Conservation (phyloP, 1,284 basidiomycete genomes). For the Mycosarcoma mackinlayi region DNA sequence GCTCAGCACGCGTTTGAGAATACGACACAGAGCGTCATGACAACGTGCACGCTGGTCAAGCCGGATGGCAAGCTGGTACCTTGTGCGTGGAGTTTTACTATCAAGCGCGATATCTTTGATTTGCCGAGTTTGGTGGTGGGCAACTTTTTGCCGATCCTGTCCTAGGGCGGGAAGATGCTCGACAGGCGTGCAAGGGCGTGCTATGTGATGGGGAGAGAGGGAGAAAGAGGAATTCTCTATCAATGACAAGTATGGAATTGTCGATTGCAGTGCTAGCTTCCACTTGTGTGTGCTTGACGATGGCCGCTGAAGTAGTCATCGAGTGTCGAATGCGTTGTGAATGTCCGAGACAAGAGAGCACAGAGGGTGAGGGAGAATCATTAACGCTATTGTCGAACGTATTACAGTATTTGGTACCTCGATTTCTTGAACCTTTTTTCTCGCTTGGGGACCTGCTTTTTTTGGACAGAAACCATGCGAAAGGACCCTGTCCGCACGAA, state of each 20-base stretch:
- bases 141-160: conserved; percentile 33
- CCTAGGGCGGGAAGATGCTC: background rate
- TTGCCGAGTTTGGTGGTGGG: conserved; percentile 60
- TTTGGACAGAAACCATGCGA: no score
- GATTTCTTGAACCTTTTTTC: background rate
- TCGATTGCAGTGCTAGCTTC: no score
- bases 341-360: no score
- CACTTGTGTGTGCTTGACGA: no score
- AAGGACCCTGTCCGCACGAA: no score
- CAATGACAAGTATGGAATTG: no score
- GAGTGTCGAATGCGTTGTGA: no score
- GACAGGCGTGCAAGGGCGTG: background rate
- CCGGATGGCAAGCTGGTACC: conserved; percentile 60
- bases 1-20: conserved; percentile 67
- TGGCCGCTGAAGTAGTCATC: no score
- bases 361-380: no score
- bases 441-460: no score
- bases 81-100: conserved; percentile 66
- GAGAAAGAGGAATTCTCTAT: no score
- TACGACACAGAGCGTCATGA: conserved; percentile 65
- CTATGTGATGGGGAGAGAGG: background rate
- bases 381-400: no score
- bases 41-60: conserved; percentile 59
- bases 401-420: conserved; percentile 2
- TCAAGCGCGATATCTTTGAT: conserved; percentile 67